A percentile compares a stretch with the other conserved stretches of the same genome.
phyloP scores from a whole-genome alignment of 257 asterid species.

The Asclepias syriaca region DNA sequence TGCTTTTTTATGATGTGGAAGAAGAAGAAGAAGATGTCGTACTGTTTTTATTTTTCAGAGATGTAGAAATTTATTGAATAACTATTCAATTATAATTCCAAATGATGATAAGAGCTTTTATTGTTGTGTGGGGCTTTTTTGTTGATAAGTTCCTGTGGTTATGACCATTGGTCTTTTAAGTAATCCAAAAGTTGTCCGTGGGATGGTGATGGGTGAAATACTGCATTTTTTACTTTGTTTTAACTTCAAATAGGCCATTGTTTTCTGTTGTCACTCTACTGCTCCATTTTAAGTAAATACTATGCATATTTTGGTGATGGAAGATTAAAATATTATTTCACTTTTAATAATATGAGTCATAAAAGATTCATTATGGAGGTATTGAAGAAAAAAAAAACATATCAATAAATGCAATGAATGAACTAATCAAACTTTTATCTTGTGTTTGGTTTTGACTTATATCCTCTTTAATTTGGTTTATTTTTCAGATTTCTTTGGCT shows the following conservation, averaged over 20 bases:
- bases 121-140: neutral
- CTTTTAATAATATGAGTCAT: too few species aligned
- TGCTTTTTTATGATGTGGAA: neutral
- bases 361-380: too few species aligned
- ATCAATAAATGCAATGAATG: too few species aligned
- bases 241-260: neutral
- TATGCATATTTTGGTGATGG: neutral
- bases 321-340: too few species aligned
- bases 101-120: neutral
- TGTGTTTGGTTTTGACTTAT: conserved; percentile 2
- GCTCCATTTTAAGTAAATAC: too few species aligned
- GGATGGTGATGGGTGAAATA: neutral
- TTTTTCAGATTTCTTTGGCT: conserved; percentile 57
- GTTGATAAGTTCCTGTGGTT: neutral
- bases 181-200: too few species aligned
- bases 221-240: neutral
- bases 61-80: too few species aligned
- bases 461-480: neutral
- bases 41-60: neutral
- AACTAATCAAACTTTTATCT: neutral
- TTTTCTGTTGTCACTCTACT: neutral
- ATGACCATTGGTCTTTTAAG: neutral
- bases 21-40: too few species aligned
- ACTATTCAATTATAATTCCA: neutral
- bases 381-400: too few species aligned